Evolutionary conservation across 768 basidiomycete species (phyloP), one percentile per base, ranked within the genome.

Genomic region (Termitomyces sp.): DNA sequence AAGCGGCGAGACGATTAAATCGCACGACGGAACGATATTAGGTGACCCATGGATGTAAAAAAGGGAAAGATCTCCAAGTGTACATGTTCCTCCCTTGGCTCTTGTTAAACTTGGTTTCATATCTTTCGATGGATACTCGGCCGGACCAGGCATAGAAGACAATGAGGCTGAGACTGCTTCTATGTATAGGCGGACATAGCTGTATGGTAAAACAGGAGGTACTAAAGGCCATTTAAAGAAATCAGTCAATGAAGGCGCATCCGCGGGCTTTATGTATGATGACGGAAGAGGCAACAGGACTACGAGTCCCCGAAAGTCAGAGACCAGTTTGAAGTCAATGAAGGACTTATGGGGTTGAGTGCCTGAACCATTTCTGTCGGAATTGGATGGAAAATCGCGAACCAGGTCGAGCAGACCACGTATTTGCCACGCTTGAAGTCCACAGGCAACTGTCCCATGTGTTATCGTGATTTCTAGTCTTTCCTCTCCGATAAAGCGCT

Each of bases 201-300:
- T 76, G 46, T 72, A 68, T 9, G 72, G 65, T 7, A 84, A 65
- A 37, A 63, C 68, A 16, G 84, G 86, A 44, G 87, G 85, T 5
- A 78, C 67, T n/a, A 88, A 70, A 2, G 88, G 88, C 24, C 75
- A 78, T 20, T 74, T 68, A 66, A 86, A 89, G 65, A 83, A 90
- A 50, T 62, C 62, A 13, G 55, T 59, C 57, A 71, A 53, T 24
- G 47, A 29, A 26, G 61, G 16, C 24, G 24, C 27, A 31, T 61
- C 32, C 22, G 53, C 46, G 31, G 64, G 41, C 27, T 65, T 57
- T 47, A 57, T 57, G 44, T 57, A 37, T 20, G 61, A 58, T 9
- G 71, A 63, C 0, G 79, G 75, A 50, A 84, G 72, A 13, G 84
- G 60, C 32, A 88, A 59, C 6, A 85, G 55, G 29, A 80, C 68